Evolutionary conservation across 306 rosid genomes (phyloP).

Genomic region (Vigna trinervia): DNA sequence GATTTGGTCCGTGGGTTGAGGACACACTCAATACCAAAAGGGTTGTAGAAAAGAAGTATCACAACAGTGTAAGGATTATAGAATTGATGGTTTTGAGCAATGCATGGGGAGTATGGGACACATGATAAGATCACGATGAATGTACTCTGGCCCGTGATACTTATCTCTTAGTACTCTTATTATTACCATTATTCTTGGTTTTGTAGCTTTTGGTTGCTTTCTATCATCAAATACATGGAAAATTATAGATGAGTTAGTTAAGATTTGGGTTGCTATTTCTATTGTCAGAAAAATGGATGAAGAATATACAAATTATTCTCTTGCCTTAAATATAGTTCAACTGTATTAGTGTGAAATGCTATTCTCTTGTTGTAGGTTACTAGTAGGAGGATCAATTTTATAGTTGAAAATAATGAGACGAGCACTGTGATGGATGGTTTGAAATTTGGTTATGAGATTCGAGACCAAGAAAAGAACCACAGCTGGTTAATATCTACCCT

Average conservation of each 20-base stretch:
- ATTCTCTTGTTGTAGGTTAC: slow-evolving; percentile 72
- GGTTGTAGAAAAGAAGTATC: not conserved
- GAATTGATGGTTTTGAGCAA: not conserved
- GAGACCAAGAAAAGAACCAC: slow-evolving; percentile 73
- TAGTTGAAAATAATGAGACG: slow-evolving; percentile 69
- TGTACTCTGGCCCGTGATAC: not conserved
- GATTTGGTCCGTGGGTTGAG: not conserved
- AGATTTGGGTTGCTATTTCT: slow-evolving; percentile 31
- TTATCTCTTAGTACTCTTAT: not conserved
- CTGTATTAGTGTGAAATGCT: slow-evolving; percentile 40
- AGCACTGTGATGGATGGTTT: slow-evolving; percentile 51
- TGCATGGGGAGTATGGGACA: not conserved
- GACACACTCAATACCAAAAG: not conserved
- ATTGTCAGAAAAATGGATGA: slow-evolving; percentile 30
- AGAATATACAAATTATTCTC: slow-evolving; percentile 36
- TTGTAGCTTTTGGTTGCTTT: slow-evolving; percentile 20
- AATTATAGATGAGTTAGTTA: slow-evolving; percentile 6
- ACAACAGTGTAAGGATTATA: not conserved
- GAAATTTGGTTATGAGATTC: slow-evolving; percentile 50
- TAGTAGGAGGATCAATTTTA: slow-evolving; percentile 86
- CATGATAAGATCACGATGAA: slow-evolving; percentile 4
- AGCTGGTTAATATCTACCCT: slow-evolving; percentile 90
- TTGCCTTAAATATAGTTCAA: slow-evolving; percentile 32
- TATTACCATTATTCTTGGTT: slow-evolving; percentile 14
- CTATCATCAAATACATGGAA: slow-evolving; percentile 20